phyloP scores from a whole-genome alignment of 1,284 basidiomycete species.

The Trametes polyzona region DNA sequence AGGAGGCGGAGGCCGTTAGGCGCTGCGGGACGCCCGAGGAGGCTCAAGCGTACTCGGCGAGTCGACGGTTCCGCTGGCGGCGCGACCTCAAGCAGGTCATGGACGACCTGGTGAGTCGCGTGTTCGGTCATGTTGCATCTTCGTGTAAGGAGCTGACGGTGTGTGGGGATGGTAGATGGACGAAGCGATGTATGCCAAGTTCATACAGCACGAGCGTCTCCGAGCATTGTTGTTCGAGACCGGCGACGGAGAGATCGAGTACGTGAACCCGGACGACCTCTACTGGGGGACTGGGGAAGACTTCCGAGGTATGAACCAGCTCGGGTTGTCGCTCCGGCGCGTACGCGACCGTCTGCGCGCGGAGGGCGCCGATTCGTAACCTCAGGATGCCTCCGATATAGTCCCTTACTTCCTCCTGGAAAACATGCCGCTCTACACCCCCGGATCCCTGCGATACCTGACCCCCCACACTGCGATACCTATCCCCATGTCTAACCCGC shows the following conservation, averaged over 20 bases:
- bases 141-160: not conserved
- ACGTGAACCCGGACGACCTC: slow-evolving; percentile 48
- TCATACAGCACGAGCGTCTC: slow-evolving; percentile 60
- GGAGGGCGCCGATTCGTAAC: slow-evolving; percentile 34
- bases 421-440: too few relatives aligned
- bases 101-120: slow-evolving; percentile 44
- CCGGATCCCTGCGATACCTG: not conserved
- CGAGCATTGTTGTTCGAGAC: slow-evolving; percentile 52
- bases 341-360: slow-evolving; percentile 50
- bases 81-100: slow-evolving; percentile 56
- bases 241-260: slow-evolving; percentile 50
- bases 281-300: slow-evolving; percentile 61
- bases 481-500: not conserved
- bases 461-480: not conserved
- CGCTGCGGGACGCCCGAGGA: slow-evolving; percentile 47
- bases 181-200: slow-evolving; percentile 61
- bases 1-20: slow-evolving; percentile 58
- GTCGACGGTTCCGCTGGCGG: slow-evolving; percentile 43
- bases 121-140: not conserved
- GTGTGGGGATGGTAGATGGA: slow-evolving; percentile 52
- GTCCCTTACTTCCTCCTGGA: too few relatives aligned
- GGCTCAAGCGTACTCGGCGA: slow-evolving; percentile 52
- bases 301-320: slow-evolving; percentile 57
- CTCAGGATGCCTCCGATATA: too few relatives aligned
- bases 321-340: slow-evolving; percentile 58